A percentile compares a stretch with the other conserved stretches of the same genome.
Conservation (phyloP, 352 stramenopile genomes). For the Phytopythium ostracodes region DNA sequence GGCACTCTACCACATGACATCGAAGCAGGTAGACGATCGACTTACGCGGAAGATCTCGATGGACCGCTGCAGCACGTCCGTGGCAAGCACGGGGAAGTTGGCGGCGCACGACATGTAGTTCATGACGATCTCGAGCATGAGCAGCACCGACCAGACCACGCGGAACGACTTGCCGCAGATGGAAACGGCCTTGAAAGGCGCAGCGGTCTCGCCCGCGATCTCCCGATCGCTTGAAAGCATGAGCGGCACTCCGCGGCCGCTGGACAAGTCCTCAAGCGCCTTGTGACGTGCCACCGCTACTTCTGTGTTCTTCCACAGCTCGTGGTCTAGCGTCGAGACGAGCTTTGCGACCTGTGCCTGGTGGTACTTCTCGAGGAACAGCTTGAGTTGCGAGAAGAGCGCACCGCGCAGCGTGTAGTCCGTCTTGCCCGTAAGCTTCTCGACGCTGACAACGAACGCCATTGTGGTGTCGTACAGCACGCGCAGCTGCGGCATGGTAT, state of each 20-base stretch:
- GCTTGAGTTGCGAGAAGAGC: slow-evolving; percentile 93
- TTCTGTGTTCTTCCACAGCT: slow-evolving; percentile 93
- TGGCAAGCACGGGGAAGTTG: slow-evolving; percentile 93
- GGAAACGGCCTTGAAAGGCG: slow-evolving; percentile 76
- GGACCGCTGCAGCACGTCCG: slow-evolving; percentile 91
- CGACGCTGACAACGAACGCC: slow-evolving; percentile 90
- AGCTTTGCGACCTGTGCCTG: slow-evolving; percentile 90
- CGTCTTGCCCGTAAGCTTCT: slow-evolving; percentile 89
- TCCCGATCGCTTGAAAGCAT: slow-evolving; percentile 66
- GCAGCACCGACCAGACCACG: slow-evolving; percentile 93
- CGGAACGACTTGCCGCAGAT: slow-evolving; percentile 93
- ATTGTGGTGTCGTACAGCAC: slow-evolving; percentile 94
- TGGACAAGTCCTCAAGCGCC: slow-evolving; percentile 89
- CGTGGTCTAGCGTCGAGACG: slow-evolving; percentile 93
- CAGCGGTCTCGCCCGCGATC: slow-evolving; percentile 52
- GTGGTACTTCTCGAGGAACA: slow-evolving; percentile 95
- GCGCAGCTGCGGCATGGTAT: slow-evolving; percentile 92
- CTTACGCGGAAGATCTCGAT: slow-evolving; percentile 88
- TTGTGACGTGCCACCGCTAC: slow-evolving; percentile 89
- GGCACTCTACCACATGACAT: too few relatives aligned
- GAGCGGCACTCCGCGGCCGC: slow-evolving; percentile 82
- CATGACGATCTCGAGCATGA: slow-evolving; percentile 95
- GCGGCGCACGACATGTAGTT: slow-evolving; percentile 92
- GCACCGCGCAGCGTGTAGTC: slow-evolving; percentile 91
- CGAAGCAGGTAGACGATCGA: background rate